Evolutionary conservation across 2,329 filamentous ascomycete species (phyloP), one percentile per base, ranked within the genome.

Genomic region (Raffaelea arxii): DNA sequence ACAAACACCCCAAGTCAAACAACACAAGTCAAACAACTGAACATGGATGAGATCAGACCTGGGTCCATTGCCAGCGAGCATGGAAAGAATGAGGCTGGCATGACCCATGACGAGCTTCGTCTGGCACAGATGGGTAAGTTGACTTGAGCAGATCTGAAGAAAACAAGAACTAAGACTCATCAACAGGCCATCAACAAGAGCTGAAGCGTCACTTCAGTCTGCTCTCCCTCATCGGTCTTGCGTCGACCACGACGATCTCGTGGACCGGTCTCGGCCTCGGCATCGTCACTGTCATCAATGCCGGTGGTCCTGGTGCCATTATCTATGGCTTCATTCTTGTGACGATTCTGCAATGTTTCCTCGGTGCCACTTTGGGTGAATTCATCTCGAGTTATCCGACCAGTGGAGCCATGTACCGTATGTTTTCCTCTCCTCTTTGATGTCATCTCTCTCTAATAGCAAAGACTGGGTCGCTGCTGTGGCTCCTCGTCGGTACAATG

Each of bases 401-500:
- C 10, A 65, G 67, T 44, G 70, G 70, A 21, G 70, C 70, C 38
- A 70, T 71, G 67, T 74, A 73, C 47, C 70, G n/a, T n/a, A n/a
- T n/a, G n/a, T n/a, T n/a, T n/a, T n/a, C n/a, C n/a, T n/a, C n/a
- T n/a, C n/a, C n/a, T n/a, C n/a, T n/a, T n/a, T n/a, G n/a, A n/a
- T n/a, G n/a, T n/a, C n/a, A n/a, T n/a, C n/a, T n/a, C n/a, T n/a
- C n/a, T n/a, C n/a, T n/a, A n/a, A n/a, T n/a, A n/a, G n/a, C n/a
- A n/a, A n/a, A n/a, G n/a, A 72, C 53, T 73, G 70, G 70, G 69
- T 70, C 35, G 69, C 68, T 6, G 67, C 66, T 1, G 62, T 73
- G 23, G 67, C 69, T 4, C 69, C 70, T 0, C 60, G 57, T 30
- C 55, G 54, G 37, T 59, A 59, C 37, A 67, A 62, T 12, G 63